Conservation (phyloP, 139 green algal genomes). For the Chlorella sp. region DNA sequence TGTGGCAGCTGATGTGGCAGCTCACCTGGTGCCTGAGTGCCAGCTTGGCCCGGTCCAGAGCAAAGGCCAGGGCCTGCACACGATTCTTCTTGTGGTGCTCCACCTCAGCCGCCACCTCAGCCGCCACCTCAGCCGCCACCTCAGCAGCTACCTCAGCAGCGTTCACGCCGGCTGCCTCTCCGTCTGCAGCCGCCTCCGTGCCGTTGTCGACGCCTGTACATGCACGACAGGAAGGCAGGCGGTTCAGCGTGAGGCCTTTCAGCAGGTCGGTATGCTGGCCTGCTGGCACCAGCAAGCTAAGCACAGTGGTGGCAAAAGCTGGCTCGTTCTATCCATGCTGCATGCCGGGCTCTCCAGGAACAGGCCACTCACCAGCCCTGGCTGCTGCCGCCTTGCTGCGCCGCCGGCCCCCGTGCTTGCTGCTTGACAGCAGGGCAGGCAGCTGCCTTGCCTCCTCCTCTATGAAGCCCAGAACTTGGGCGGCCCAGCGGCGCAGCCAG, state of each 20-base stretch:
- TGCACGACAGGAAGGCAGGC: too few relatives aligned
- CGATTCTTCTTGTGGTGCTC: slow-evolving; percentile 60
- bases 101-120: slow-evolving; percentile 39
- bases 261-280: too few relatives aligned
- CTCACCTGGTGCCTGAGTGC: slow-evolving; percentile 56
- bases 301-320: too few relatives aligned
- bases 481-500: slow-evolving; percentile 86
- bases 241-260: too few relatives aligned
- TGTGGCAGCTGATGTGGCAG: background rate
- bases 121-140: too few relatives aligned
- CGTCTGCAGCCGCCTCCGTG: slow-evolving; percentile 14
- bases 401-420: background rate
- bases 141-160: background rate
- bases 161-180: slow-evolving; percentile 25
- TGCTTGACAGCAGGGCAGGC: slow-evolving; percentile 57
- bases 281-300: too few relatives aligned
- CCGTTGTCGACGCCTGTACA: background rate
- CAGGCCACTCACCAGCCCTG: background rate
- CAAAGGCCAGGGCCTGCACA: slow-evolving; percentile 81
- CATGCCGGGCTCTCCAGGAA: too few relatives aligned
- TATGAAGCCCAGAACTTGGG: slow-evolving; percentile 66
- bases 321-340: too few relatives aligned
- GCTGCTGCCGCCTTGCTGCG: background rate
- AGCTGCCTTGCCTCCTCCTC: slow-evolving; percentile 63
- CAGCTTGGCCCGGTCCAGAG: slow-evolving; percentile 84